Percentiles rank a stretch among this genome's conserved stretches.
Evolutionary conservation across 2,329 filamentous ascomycete genomes (phyloP).

Genomic region (Fusarium oxysporum): DNA sequence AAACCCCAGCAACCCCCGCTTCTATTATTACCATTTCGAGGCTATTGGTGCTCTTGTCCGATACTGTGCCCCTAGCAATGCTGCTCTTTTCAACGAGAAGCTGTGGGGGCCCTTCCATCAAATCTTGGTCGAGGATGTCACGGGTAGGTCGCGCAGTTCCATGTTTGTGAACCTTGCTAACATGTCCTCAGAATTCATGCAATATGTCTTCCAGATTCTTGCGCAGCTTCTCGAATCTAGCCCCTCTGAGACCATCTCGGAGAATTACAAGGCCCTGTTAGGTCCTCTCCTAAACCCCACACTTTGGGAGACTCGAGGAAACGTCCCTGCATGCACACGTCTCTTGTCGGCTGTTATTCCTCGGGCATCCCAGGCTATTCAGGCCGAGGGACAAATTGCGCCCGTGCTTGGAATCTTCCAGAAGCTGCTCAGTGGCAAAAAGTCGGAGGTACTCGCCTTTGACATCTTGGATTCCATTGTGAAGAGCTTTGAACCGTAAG

Average conservation of each 20-base stretch:
- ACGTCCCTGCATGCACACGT: constrained; percentile 89
- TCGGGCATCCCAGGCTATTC: constrained; percentile 77
- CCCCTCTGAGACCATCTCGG: constrained; percentile 79
- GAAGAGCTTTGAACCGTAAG: constrained; percentile 77
- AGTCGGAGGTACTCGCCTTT: constrained; percentile 87
- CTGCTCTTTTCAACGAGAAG: constrained; percentile 79
- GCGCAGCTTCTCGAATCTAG: constrained; percentile 90
- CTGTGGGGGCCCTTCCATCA: constrained; percentile 86
- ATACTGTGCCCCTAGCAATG: constrained; percentile 73
- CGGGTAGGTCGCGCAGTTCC: constrained; percentile 62
- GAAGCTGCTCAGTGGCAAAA: constrained; percentile 83
- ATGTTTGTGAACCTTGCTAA: constrained; percentile 44
- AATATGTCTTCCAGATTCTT: constrained; percentile 96
- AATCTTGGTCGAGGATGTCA: constrained; percentile 84
- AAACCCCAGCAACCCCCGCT: constrained; percentile 96
- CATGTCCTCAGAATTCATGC: constrained; percentile 79
- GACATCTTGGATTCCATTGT: constrained; percentile 89
- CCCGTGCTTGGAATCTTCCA: constrained; percentile 96
- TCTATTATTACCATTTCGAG: constrained; percentile 99
- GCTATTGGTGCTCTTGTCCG: constrained; percentile 86
- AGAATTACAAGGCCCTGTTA: constrained; percentile 84
- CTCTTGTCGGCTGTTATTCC: constrained; percentile 87
- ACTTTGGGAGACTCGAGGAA: constrained; percentile 92
- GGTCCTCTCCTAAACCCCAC: constrained; percentile 81
- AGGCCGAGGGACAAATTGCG: constrained; percentile 84